Percentiles rank a stretch among this genome's conserved stretches.
Conservation (phyloP, 768 basidiomycete species). For the Phallus indusiatus region DNA sequence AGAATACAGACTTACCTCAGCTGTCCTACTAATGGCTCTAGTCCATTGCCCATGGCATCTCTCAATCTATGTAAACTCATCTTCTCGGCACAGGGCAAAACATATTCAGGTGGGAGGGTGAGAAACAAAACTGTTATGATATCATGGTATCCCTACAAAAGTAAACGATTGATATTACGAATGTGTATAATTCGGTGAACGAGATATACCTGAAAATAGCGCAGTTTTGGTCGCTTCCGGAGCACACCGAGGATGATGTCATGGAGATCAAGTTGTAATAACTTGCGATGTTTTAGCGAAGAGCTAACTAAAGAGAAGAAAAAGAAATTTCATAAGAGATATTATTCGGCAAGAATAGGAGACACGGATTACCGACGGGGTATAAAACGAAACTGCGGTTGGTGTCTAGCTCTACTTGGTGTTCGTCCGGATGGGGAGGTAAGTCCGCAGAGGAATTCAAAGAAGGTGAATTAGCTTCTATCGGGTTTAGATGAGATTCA, state of each 20-base stretch:
- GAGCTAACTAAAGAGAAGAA: slow-evolving; percentile 8
- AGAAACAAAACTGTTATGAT: slow-evolving; percentile 78
- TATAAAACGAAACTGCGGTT: slow-evolving; percentile 91
- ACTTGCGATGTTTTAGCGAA: slow-evolving; percentile 30
- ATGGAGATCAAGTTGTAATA: slow-evolving; percentile 58
- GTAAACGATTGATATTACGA: neutral
- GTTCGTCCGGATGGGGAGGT: slow-evolving; percentile 62
- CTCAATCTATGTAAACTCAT: slow-evolving; percentile 69
- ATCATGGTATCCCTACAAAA: slow-evolving; percentile 76
- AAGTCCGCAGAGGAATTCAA: neutral
- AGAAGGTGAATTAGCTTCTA: neutral
- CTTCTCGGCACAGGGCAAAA: slow-evolving; percentile 53
- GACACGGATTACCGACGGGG: slow-evolving; percentile 56
- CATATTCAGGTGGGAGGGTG: slow-evolving; percentile 54
- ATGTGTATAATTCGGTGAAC: neutral
- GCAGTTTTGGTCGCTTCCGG: slow-evolving; percentile 57
- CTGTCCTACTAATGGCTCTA: slow-evolving; percentile 80
- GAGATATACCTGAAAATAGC: slow-evolving; percentile 68
- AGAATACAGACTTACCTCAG: slow-evolving; percentile 38
- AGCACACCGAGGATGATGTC: slow-evolving; percentile 67
- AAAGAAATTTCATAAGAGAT: slow-evolving; percentile 2
- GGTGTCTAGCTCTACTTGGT: slow-evolving; percentile 82
- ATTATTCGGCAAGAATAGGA: neutral
- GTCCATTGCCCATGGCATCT: slow-evolving; percentile 79
- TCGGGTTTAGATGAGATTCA: slow-evolving; percentile 14